Base-by-base conservation (phyloP, 768 basidiomycete species). In the Pleurotus eryngii region DNA sequence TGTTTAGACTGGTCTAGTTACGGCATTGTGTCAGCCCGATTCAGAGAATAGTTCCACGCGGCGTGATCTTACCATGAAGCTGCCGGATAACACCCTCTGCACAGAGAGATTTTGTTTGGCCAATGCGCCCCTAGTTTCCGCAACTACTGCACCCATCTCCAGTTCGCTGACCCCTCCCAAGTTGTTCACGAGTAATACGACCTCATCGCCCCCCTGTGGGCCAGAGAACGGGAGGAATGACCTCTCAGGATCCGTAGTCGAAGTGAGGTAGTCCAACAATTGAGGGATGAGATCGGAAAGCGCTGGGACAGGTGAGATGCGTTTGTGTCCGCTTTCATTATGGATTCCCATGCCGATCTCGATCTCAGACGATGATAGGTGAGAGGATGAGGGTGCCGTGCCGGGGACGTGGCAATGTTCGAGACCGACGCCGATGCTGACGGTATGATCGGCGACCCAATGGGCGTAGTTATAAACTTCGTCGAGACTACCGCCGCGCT, bases 341-440 rank as follows among this genome's bases (percentile, higher is more conserved):
- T 96, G 94, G 57, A 96, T 90, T 11, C 94, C 90, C 77, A 92
- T 84, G 15, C 94, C 94, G 58, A 96, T 87, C 72, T 96, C 94
- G 54, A 94, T 83, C 68, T 93, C 90, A 18, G 80, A 72, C 11
- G 70, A 64, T 3, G 75, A 76, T 20, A 94, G 76, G 65, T 83
- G 78, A 11, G 82, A 79, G 37, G 82, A 70, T 3, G 76, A 66
- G 1, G 80, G 67, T 0, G 84, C 84, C 4, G 91, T 93, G 30
- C 93, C 89, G 7, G 91, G 92, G 42, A 93, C 86, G 71, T 94
- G 93, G 58, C 90, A 92, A 67, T 96, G 94, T 48, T 93, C 92
- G 30, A 95, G 77, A 22, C 90, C 92, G 40, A 89, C 90, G 35
- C 93, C 92, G 56, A 95, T 84, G 9, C 93, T 95, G 3, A 80